Conservation (phyloP, 805 yeast species). For the Priceomyces melissophilus region DNA sequence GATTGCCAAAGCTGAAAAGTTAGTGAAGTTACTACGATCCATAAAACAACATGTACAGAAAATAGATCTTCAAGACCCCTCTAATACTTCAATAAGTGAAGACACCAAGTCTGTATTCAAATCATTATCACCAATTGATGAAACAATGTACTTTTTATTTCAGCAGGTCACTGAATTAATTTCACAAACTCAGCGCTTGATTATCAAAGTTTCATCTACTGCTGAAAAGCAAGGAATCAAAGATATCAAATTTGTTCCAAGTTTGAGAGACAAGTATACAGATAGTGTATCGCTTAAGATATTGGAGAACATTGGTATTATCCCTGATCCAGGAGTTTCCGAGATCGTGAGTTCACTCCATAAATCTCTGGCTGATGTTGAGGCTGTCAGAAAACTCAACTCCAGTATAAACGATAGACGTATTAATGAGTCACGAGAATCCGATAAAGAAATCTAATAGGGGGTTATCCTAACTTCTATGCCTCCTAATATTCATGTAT, state of each 20-base stretch:
- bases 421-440: too few relatives aligned
- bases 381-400: constrained; percentile 6
- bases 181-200: constrained; percentile 23
- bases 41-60: constrained; percentile 29
- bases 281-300: constrained; percentile 35
- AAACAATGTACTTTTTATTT: constrained; percentile 43
- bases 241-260: constrained; percentile 24
- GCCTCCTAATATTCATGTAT: too few relatives aligned
- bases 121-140: constrained; percentile 44
- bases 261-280: constrained; percentile 37
- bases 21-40: constrained; percentile 28
- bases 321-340: background rate
- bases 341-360: constrained; percentile 1
- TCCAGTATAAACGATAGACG: background rate
- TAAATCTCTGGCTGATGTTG: constrained; percentile 3
- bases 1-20: constrained; percentile 33
- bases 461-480: too few relatives aligned
- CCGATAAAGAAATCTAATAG: too few relatives aligned
- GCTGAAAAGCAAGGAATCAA: constrained; percentile 17
- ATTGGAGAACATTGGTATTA: constrained; percentile 20
- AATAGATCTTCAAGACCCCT: constrained; percentile 14
- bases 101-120: constrained; percentile 25
- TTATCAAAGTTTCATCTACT: constrained; percentile 21
- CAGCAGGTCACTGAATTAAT: constrained; percentile 41
- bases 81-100: constrained; percentile 14